Percentiles rank a stretch among this genome's conserved stretches.
Evolutionary conservation across 345 rosid species (phyloP).

Genomic region (Firmiana major): DNA sequence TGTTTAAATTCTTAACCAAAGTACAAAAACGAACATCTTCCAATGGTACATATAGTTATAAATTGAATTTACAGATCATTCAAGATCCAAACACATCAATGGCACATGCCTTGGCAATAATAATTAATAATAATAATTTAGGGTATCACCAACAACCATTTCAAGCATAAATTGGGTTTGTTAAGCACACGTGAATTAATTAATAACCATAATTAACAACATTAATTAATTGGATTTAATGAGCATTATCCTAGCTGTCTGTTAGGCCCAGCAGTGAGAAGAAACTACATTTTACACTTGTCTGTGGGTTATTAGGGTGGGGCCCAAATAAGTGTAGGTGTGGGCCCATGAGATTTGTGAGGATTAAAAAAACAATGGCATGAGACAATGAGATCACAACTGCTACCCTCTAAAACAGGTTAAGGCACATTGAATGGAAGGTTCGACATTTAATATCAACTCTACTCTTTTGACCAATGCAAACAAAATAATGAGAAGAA

Average conservation of each 20-base stretch:
- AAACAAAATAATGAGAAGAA: not conserved
- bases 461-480: too few relatives aligned
- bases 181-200: not conserved
- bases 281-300: too few relatives aligned
- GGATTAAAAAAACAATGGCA: not conserved
- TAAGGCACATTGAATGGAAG: not conserved
- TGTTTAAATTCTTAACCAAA: not conserved
- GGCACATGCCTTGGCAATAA: not conserved
- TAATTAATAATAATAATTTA: not conserved
- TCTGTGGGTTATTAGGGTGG: constrained; percentile 9
- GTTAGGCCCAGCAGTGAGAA: constrained; percentile 7
- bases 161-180: not conserved
- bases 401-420: not conserved
- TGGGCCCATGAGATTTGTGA: constrained; percentile 14
- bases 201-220: not conserved
- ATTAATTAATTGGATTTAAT: constrained; percentile 1
- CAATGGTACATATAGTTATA: not conserved
- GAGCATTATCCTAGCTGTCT: constrained; percentile 21
- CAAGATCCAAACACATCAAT: not conserved
- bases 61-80: constrained; percentile 9
- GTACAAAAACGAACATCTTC: not conserved
- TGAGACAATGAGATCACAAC: not conserved
- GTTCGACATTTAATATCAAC: not conserved
- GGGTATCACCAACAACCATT: not conserved
- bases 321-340: not conserved